phyloP scores from a whole-genome alignment of 2,329 filamentous ascomycete genomes.

The Alternaria sp. region DNA sequence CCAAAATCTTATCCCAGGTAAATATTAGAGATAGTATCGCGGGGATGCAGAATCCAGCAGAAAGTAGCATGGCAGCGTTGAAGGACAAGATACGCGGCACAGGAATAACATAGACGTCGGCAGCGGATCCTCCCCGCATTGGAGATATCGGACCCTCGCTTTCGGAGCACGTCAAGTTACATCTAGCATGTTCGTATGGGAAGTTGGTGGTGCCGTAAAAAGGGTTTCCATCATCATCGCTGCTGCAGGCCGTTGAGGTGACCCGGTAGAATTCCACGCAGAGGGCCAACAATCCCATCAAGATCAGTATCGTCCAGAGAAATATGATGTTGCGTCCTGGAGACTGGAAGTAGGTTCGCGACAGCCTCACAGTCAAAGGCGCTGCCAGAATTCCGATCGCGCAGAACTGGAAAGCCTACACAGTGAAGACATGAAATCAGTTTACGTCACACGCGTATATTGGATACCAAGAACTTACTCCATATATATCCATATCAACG shows the following conservation, averaged over 20 bases:
- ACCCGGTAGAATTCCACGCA: conserved; percentile 71
- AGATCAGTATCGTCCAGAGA: conserved; percentile 68
- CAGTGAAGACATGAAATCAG: neutral
- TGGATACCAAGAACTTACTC: conserved; percentile 34
- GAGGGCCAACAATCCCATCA: conserved; percentile 68
- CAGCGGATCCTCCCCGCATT: conserved; percentile 63
- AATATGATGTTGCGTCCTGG: conserved; percentile 73
- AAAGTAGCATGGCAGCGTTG: conserved; percentile 66
- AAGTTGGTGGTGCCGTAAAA: conserved; percentile 55
- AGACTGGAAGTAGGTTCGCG: conserved; percentile 69
- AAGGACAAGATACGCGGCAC: conserved; percentile 65
- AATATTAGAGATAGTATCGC: conserved; percentile 68
- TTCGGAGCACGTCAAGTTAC: conserved; percentile 59
- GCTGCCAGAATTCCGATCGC: conserved; percentile 71
- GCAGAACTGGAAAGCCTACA: conserved; percentile 68
- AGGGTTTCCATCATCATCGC: conserved; percentile 50
- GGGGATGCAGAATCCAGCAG: conserved; percentile 71
- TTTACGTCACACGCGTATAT: neutral
- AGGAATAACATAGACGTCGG: conserved; percentile 70
- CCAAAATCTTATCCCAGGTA: conserved; percentile 70
- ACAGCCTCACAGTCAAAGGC: conserved; percentile 68
- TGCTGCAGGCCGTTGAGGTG: conserved; percentile 54
- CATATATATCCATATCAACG: conserved; percentile 73
- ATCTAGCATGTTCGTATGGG: conserved; percentile 54
- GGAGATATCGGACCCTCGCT: conserved; percentile 61